Percentiles rank a stretch among this genome's conserved stretches.
Conservation (phyloP, 2,329 filamentous ascomycete genomes). For the Xylariaceae sp. region DNA sequence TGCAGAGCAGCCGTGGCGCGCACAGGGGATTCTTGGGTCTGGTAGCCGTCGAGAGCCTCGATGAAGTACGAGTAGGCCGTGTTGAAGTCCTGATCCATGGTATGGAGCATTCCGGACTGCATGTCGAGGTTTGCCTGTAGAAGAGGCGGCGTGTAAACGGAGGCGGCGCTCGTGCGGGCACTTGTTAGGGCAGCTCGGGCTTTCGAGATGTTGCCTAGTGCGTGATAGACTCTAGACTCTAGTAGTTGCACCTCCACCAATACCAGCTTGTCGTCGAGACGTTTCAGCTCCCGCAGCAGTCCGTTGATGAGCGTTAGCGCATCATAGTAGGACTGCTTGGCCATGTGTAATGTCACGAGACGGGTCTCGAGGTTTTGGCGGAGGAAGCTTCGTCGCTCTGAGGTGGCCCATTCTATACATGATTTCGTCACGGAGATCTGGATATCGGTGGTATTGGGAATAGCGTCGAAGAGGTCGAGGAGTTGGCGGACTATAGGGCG, state of each 20-base stretch:
- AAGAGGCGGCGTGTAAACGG: constrained; percentile 92
- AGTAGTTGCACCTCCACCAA: constrained; percentile 96
- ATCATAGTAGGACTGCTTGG: constrained; percentile 96
- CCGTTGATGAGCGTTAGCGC: constrained; percentile 94
- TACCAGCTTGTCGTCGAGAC: constrained; percentile 95
- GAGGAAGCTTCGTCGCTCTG: constrained; percentile 90
- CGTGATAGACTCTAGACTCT: constrained; percentile 95
- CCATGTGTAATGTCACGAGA: constrained; percentile 90
- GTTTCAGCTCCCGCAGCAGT: constrained; percentile 92
- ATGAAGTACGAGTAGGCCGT: constrained; percentile 99
- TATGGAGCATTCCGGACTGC: constrained; percentile 98
- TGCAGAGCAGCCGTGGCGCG: constrained; percentile 96
- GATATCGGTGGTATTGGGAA: constrained; percentile 89
- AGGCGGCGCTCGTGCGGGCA: constrained; percentile 89
- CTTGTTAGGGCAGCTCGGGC: constrained; percentile 90
- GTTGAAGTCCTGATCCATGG: constrained; percentile 98
- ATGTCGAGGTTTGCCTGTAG: constrained; percentile 96
- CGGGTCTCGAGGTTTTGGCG: constrained; percentile 97
- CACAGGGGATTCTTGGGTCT: constrained; percentile 77
- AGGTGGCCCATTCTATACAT: constrained; percentile 98
- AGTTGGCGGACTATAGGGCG: constrained; percentile 76
- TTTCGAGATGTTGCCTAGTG: constrained; percentile 92
- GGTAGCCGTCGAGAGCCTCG: constrained; percentile 95
- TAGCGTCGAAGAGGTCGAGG: constrained; percentile 88
- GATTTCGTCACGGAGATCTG: constrained; percentile 96